Evolutionary conservation across 352 stramenopile genomes (phyloP).

Genomic region (Globisporangium iwayamae): DNA sequence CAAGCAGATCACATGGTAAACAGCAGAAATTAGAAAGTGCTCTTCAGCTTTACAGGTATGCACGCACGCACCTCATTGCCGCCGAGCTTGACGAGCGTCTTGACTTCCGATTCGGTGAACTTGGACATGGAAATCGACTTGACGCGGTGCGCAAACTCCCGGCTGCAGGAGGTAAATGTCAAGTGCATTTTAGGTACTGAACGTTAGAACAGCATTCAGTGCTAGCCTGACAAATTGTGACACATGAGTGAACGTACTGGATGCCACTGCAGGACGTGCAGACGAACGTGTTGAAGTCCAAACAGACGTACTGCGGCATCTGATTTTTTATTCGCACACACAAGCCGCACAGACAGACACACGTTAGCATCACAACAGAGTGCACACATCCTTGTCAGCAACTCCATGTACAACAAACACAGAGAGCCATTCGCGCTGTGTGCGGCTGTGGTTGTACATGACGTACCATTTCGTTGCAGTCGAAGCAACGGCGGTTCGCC

Average conservation of each 20-base stretch:
- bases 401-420: neutral
- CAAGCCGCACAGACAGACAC: slow-evolving; percentile 1
- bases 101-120: slow-evolving; percentile 90
- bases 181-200: neutral
- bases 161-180: slow-evolving; percentile 29
- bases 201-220: neutral
- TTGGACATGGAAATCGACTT: slow-evolving; percentile 94
- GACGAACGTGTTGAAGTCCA: slow-evolving; percentile 94
- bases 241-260: slow-evolving; percentile 60
- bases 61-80: slow-evolving; percentile 79
- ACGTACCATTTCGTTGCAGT: slow-evolving; percentile 88
- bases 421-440: too few species aligned
- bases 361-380: neutral
- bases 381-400: neutral
- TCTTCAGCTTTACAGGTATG: neutral
- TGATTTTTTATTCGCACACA: slow-evolving; percentile 18
- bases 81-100: slow-evolving; percentile 84
- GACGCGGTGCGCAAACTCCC: slow-evolving; percentile 91
- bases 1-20: slow-evolving; percentile 1
- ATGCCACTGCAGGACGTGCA: slow-evolving; percentile 92
- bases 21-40: neutral
- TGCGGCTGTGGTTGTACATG: neutral
- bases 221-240: neutral
- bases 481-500: slow-evolving; percentile 83
- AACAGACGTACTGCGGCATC: slow-evolving; percentile 90